A percentile compares a stretch with the other conserved stretches of the same genome.
These are phyloP conservation scores for Monilinia aucupariae DNA, from an alignment of 2,329 filamentous ascomycete species.

Conservation along the genomic window DNA sequence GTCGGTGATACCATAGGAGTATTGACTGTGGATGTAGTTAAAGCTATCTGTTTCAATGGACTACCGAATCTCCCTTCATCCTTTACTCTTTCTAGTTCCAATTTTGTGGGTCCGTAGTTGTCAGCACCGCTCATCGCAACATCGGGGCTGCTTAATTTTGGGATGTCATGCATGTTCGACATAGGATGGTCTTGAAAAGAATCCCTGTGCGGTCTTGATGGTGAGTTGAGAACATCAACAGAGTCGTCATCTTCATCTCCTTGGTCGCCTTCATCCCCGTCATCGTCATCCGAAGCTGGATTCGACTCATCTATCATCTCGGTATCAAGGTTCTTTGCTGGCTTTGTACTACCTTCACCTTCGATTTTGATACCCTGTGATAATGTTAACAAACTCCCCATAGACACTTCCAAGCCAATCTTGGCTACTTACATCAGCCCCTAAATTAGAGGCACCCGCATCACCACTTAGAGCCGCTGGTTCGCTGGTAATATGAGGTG, in stretches of 20 bases:
- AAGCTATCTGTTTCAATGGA: conserved; percentile 31
- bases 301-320: conserved; percentile 34
- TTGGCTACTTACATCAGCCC: conserved; percentile 27
- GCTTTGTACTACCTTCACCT: conserved; percentile 16
- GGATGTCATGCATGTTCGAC: conserved; percentile 10
- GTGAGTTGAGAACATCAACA: conserved; percentile 30
- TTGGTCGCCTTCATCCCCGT: conserved; percentile 31
- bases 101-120: conserved; percentile 14
- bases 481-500: conserved; percentile 21
- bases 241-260: conserved; percentile 46
- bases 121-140: conserved; percentile 22
- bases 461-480: conserved; percentile 19
- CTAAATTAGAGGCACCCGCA: conserved; percentile 15
- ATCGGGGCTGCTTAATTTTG: conserved; percentile 19
- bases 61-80: conserved; percentile 29
- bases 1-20: conserved; percentile 26
- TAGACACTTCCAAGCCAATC: neutral
- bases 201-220: conserved; percentile 29
- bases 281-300: conserved; percentile 31
- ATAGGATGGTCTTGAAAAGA: conserved; percentile 20
- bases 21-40: conserved; percentile 30
- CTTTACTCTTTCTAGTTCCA: conserved; percentile 20
- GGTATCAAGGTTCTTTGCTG: conserved; percentile 30
- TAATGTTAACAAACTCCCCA: conserved; percentile 13
- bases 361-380: conserved; percentile 29